Evolutionary conservation across 2,329 filamentous ascomycete genomes (phyloP).

Genomic region (Tolypocladium sp.): DNA sequence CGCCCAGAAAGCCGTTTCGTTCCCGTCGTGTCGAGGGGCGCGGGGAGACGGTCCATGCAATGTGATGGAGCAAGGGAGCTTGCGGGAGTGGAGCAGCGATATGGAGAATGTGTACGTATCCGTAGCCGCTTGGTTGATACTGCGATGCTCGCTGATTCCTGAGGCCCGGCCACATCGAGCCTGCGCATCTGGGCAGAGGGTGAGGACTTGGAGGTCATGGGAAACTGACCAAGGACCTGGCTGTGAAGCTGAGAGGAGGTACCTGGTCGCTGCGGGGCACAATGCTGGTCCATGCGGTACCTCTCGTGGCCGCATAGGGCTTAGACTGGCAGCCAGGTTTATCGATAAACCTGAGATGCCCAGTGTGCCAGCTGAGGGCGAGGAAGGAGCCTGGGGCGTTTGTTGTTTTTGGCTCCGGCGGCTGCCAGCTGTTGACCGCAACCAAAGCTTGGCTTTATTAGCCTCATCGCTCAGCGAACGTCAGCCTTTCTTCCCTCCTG

Average conservation of each 20-base stretch:
- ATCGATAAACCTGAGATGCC: neutral
- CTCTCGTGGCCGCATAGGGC: neutral
- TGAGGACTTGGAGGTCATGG: no score
- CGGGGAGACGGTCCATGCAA: neutral
- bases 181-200: neutral
- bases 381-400: neutral
- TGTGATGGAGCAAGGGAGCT: neutral
- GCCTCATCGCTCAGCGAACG: constrained; percentile 1
- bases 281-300: neutral
- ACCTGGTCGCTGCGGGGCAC: neutral
- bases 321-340: neutral
- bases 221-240: no score
- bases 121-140: neutral
- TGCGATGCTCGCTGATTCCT: neutral
- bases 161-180: neutral
- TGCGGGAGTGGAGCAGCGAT: neutral
- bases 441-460: neutral
- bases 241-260: neutral
- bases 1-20: neutral
- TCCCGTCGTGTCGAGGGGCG: neutral
- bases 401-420: neutral
- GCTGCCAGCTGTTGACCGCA: neutral
- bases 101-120: neutral
- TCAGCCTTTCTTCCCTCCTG: constrained; percentile 9
- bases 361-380: neutral